Percentiles rank a stretch among this genome's conserved stretches.
Evolutionary conservation across 768 basidiomycete species (phyloP).

Genomic region (Mycena maculata): DNA sequence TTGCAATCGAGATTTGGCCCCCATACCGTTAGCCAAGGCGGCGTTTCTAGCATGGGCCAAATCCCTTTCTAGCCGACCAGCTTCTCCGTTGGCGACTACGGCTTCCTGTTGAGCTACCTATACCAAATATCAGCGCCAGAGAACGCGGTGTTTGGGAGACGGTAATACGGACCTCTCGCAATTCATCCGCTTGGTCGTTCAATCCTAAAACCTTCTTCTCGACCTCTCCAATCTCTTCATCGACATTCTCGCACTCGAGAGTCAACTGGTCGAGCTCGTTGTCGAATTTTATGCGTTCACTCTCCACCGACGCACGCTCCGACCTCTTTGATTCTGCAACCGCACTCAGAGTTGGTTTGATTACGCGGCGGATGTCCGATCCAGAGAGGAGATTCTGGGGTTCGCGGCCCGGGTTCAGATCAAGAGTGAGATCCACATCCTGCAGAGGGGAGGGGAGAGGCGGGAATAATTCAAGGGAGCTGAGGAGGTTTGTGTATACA

Average conservation of each 20-base stretch:
- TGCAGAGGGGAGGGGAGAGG: constrained; percentile 78
- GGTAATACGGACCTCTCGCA: constrained; percentile 73
- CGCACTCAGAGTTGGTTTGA: constrained; percentile 81
- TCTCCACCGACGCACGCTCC: constrained; percentile 77
- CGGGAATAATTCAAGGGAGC: constrained; percentile 81
- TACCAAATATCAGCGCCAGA: constrained; percentile 7
- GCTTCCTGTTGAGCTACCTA: constrained; percentile 86
- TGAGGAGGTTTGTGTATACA: constrained; percentile 79
- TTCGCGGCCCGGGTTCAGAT: constrained; percentile 83
- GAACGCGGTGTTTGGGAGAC: background rate
- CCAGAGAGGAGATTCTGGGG: constrained; percentile 76
- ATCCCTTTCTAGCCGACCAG: constrained; percentile 75
- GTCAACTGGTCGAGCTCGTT: constrained; percentile 84
- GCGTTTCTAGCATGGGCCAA: constrained; percentile 80
- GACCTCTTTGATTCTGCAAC: constrained; percentile 79
- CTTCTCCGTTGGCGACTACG: constrained; percentile 72
- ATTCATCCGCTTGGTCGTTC: constrained; percentile 82
- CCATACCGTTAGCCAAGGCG: constrained; percentile 84
- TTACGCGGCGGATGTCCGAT: constrained; percentile 73
- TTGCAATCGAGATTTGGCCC: constrained; percentile 82
- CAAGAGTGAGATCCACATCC: constrained; percentile 80
- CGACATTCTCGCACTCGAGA: constrained; percentile 82
- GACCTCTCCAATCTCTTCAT: constrained; percentile 79
- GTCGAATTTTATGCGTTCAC: constrained; percentile 82
- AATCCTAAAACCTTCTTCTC: constrained; percentile 78